Evolutionary conservation across 2,329 filamentous ascomycete genomes (phyloP).

Genomic region (Daldinia sp.): DNA sequence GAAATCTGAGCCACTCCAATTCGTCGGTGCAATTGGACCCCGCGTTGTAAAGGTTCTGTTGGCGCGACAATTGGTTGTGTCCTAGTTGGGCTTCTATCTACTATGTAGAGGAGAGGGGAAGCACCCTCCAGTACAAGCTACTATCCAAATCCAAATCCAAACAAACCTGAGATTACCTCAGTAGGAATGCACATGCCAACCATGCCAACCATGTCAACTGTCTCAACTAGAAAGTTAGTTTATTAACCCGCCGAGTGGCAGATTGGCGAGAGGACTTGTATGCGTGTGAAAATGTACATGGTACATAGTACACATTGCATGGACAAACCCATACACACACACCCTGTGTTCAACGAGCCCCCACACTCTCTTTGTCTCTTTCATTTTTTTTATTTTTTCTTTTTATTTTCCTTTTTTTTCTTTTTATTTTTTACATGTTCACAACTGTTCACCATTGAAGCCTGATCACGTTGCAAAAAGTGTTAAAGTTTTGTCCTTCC

Average conservation of each 20-base stretch:
- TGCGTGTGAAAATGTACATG: constrained; percentile 18
- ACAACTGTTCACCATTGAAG: constrained; percentile 36
- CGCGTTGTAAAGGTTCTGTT: constrained; percentile 28
- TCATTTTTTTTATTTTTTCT: too few relatives aligned
- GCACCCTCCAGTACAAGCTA: too few relatives aligned
- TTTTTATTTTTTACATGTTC: constrained; percentile 22
- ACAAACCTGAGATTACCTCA: constrained; percentile 16
- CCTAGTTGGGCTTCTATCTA: constrained; percentile 45
- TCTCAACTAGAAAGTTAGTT: constrained; percentile 26
- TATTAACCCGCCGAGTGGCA: constrained; percentile 12
- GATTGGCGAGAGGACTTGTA: constrained; percentile 12
- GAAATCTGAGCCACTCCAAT: constrained; percentile 37
- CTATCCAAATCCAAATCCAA: constrained; percentile 2
- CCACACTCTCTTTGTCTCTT: too few relatives aligned
- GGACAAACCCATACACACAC: constrained; percentile 15
- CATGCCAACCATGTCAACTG: too few relatives aligned
- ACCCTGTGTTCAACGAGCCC: constrained; percentile 14
- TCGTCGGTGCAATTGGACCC: constrained; percentile 41
- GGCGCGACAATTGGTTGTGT: constrained; percentile 40
- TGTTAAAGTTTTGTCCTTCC: constrained; percentile 22
- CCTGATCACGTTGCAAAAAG: constrained; percentile 37
- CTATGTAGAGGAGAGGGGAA: constrained; percentile 32
- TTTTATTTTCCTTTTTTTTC: too few relatives aligned
- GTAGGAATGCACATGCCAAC: constrained; percentile 27
- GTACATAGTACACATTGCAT: constrained; percentile 11